Evolutionary conservation across 2,329 filamentous ascomycete genomes (phyloP), one percentile per base, ranked within the genome.

Genomic region (Tolypocladium nubicola): DNA sequence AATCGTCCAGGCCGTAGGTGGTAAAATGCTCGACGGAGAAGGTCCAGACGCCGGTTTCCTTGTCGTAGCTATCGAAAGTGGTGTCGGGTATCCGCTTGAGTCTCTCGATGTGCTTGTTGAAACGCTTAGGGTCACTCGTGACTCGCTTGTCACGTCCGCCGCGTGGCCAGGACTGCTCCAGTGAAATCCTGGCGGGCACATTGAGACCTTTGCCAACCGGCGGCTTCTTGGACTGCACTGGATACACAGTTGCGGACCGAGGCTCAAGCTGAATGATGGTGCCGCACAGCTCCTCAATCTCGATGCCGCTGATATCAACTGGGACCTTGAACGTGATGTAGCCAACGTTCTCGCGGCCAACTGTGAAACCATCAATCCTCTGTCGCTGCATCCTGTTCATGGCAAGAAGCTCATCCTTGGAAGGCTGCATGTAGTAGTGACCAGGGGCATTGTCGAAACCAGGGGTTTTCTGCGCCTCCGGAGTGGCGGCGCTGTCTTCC

Each of bases 1-100:
- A 83, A 45, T 89, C 90, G 61, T 93, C 88, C 56, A 97, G 79
- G 45, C 89, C 92, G 68, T 99, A 99, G 1, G 91, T 96, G 1
- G 93, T 97, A 71, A 95, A 99, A 71, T 99, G 94, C 66, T 93
- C 86, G n/a, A 99, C 94, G 11, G 79, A 85, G 75, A 99, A 99
- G 16, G 83, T 83, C 95, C 95, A 99, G 52, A 89, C 82, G 55
- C 93, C 94, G 55, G 85, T 91, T 1, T 89, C 79, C 58, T 79
- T 77, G 61, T 95, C 82, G 71, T 97, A 99, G 65, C 80, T 79
- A 64, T 92, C 79, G 65, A 96, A 97, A 4, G 84, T 84, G 0
- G 94, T 97, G 69, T 90, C 87, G 10, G 77, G 76, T 41, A 97
- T 90, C 58, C 82, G 84, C 77, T 85, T 88, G 30, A 99, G 82